These are phyloP conservation scores for Ceratocystis ficicola DNA, from an alignment of 2,329 filamentous ascomycete species.

Conservation along the genomic window DNA sequence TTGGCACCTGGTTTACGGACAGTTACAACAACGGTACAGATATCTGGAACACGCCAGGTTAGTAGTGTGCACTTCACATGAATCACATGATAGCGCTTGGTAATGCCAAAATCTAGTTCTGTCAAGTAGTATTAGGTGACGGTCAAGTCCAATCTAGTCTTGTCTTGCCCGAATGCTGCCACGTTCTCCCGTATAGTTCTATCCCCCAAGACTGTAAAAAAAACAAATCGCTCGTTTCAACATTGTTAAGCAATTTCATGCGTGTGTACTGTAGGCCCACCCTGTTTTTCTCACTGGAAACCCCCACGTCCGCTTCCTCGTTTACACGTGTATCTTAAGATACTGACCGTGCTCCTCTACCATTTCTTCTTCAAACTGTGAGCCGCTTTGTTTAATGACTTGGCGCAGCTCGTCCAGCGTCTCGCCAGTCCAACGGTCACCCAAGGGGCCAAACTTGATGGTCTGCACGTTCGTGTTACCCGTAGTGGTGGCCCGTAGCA, in stretches of 20 bases:
- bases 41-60: too few species aligned
- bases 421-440: slow-evolving; percentile 18
- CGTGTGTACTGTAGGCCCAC: slow-evolving; percentile 3
- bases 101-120: too few species aligned
- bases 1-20: too few species aligned
- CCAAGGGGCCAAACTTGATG: slow-evolving; percentile 18
- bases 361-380: slow-evolving; percentile 16
- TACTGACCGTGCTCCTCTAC: slow-evolving; percentile 18
- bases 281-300: neutral
- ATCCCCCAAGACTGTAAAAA: neutral
- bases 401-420: slow-evolving; percentile 14
- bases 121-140: too few species aligned
- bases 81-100: too few species aligned
- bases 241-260: neutral
- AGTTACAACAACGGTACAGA: too few species aligned
- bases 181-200: neutral
- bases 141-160: too few species aligned
- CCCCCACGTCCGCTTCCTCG: neutral
- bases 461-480: slow-evolving; percentile 18
- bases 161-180: neutral
- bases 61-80: too few species aligned
- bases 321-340: slow-evolving; percentile 16
- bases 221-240: slow-evolving; percentile 2
- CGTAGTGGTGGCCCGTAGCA: slow-evolving; percentile 16
- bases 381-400: slow-evolving; percentile 13